phyloP scores from a whole-genome alignment of 805 yeast genomes.

The Blastobotrys terrestris region DNA sequence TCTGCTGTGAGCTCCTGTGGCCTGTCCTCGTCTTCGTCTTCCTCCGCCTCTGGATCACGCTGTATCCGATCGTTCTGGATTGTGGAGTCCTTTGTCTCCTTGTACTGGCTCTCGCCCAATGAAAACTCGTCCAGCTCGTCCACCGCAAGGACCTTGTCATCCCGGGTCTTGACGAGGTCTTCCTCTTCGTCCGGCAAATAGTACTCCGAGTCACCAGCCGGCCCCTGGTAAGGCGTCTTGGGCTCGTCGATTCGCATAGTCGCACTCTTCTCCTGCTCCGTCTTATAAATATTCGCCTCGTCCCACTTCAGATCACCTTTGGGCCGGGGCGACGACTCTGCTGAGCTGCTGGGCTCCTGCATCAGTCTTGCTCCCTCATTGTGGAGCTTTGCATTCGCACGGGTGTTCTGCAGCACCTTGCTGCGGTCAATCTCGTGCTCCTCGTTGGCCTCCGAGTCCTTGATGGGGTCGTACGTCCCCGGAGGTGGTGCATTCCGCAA shows the following conservation, averaged over 20 bases:
- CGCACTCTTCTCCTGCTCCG: constrained; percentile 67
- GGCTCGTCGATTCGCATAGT: constrained; percentile 90
- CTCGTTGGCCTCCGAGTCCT: background rate
- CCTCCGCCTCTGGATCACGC: constrained; percentile 18
- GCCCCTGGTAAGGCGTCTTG: constrained; percentile 91
- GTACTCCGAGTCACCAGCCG: constrained; percentile 62
- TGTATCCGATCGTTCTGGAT: constrained; percentile 24
- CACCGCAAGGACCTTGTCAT: constrained; percentile 29
- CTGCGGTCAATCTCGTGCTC: constrained; percentile 38
- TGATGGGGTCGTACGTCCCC: constrained; percentile 8
- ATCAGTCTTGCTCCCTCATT: constrained; percentile 18
- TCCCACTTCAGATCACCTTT: constrained; percentile 69
- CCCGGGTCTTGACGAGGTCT: constrained; percentile 38
- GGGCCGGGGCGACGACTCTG: constrained; percentile 27
- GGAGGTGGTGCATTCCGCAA: constrained; percentile 22
- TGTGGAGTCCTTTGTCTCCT: constrained; percentile 16
- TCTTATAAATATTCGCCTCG: constrained; percentile 62
- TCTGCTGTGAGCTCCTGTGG: constrained; percentile 45
- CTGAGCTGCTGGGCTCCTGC: constrained; percentile 14
- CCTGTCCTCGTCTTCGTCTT: constrained; percentile 35
- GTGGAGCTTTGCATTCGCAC: constrained; percentile 51
- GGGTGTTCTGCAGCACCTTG: constrained; percentile 74
- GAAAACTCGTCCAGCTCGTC: constrained; percentile 25
- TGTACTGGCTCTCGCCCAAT: constrained; percentile 28
- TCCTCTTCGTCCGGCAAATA: constrained; percentile 75